Conservation (phyloP, 768 basidiomycete species). For the Dentipellis fragilis region DNA sequence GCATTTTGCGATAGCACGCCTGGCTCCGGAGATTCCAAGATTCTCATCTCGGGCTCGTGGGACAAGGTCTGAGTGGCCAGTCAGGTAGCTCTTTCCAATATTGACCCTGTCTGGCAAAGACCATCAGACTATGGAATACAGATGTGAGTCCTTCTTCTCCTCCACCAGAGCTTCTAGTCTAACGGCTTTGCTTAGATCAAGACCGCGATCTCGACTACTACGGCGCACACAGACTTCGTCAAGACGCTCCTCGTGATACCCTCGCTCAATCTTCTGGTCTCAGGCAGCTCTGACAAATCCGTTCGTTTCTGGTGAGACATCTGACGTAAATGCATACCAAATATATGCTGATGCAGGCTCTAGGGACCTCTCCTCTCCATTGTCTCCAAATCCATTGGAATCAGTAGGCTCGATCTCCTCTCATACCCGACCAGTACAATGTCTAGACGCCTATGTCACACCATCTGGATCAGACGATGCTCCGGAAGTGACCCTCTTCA, state of each 20-base stretch:
- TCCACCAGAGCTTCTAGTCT: background rate
- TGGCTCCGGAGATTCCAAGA: slow-evolving; percentile 31
- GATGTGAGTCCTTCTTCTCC: slow-evolving; percentile 33
- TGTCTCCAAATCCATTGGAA: slow-evolving; percentile 30
- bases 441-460: slow-evolving; percentile 42
- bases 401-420: slow-evolving; percentile 64
- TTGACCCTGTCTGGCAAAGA: slow-evolving; percentile 33
- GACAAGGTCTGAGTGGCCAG: slow-evolving; percentile 46
- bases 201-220: slow-evolving; percentile 54
- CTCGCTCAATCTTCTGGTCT: slow-evolving; percentile 56
- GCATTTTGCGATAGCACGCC: slow-evolving; percentile 45
- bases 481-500: slow-evolving; percentile 47
- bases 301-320: slow-evolving; percentile 74
- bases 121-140: slow-evolving; percentile 81
- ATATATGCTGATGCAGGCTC: background rate
- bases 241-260: slow-evolving; percentile 74
- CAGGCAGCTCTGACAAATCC: slow-evolving; percentile 85
- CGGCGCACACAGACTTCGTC: slow-evolving; percentile 84
- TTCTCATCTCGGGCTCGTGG: slow-evolving; percentile 90
- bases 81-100: background rate
- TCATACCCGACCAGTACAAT: slow-evolving; percentile 85
- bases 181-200: slow-evolving; percentile 42
- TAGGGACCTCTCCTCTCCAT: slow-evolving; percentile 57
- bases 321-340: background rate
- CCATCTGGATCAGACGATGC: slow-evolving; percentile 25